These are phyloP conservation scores for Phytophthora sp. DNA, from an alignment of 352 stramenopile species.

Conservation along the genomic window DNA sequence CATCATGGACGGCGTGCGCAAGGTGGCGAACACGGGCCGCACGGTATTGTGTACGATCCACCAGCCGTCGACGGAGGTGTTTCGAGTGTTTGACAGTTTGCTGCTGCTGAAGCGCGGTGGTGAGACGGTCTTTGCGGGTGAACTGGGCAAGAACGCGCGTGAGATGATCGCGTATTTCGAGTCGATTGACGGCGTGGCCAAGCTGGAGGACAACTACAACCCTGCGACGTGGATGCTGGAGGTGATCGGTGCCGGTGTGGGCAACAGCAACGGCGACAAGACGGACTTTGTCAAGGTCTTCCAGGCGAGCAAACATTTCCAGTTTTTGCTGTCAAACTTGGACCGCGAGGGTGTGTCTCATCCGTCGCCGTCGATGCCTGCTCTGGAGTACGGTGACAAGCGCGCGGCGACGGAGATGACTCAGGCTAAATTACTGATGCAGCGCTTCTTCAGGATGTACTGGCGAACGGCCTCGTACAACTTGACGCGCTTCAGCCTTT, in stretches of 20 bases:
- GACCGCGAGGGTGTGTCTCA: neutral
- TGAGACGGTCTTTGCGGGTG: conserved; percentile 57
- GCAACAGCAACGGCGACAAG: conserved; percentile 30
- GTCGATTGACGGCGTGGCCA: conserved; percentile 35
- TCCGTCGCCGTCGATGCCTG: conserved; percentile 18
- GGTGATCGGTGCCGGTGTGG: conserved; percentile 54
- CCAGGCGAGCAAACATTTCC: neutral
- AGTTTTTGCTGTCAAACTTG: neutral
- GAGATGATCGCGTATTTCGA: conserved; percentile 42
- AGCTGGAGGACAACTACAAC: conserved; percentile 78
- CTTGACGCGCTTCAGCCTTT: conserved; percentile 51
- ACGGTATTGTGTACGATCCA: conserved; percentile 94
- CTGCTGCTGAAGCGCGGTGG: conserved; percentile 42
- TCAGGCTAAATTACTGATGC: conserved; percentile 48
- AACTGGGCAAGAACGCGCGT: conserved; percentile 46
- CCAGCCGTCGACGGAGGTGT: conserved; percentile 89
- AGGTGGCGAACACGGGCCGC: conserved; percentile 74
- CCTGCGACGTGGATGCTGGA: conserved; percentile 53
- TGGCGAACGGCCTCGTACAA: conserved; percentile 62
- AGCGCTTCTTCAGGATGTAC: conserved; percentile 70
- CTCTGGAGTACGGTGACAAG: conserved; percentile 44
- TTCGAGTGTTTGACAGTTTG: conserved; percentile 46
- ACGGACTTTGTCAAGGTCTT: conserved; percentile 13
- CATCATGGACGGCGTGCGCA: conserved; percentile 87
- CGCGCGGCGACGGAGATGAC: conserved; percentile 26